phyloP scores from a whole-genome alignment of 139 green algal species.

The Tetraselmis chui region DNA sequence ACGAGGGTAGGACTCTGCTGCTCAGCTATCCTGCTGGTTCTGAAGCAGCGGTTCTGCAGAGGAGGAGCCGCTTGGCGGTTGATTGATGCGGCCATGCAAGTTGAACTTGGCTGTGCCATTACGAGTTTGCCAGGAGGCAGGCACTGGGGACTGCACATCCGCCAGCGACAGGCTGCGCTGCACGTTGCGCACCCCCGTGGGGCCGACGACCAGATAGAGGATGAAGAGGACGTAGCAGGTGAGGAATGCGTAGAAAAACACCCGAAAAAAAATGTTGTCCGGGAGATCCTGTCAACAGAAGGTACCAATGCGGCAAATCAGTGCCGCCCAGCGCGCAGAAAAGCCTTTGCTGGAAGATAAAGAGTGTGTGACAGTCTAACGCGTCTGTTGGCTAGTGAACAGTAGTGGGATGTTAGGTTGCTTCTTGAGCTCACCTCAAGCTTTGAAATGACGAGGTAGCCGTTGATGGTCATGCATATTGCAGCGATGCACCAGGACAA shows the following conservation, averaged over 20 bases:
- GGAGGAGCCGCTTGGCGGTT: no score
- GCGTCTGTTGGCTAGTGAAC: neutral
- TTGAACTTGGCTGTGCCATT: no score
- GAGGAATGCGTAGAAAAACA: slow-evolving; percentile 3
- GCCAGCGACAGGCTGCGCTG: no score
- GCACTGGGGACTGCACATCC: no score
- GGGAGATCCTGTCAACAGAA: slow-evolving; percentile 8
- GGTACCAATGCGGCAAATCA: slow-evolving; percentile 11
- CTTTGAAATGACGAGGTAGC: slow-evolving; percentile 1
- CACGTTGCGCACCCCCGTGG: no score
- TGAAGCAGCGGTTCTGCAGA: no score
- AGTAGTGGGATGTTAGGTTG: neutral
- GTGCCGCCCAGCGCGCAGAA: slow-evolving; percentile 7
- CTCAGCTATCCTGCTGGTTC: no score
- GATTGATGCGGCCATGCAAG: no score
- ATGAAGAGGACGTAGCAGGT: slow-evolving; percentile 26
- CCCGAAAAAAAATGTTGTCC: slow-evolving; percentile 7
- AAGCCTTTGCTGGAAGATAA: neutral
- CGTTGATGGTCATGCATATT: slow-evolving; percentile 33
- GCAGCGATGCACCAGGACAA: slow-evolving; percentile 30
- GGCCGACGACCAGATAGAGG: slow-evolving; percentile 31
- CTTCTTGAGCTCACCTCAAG: neutral
- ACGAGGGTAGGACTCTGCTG: no score
- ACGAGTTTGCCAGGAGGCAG: no score
- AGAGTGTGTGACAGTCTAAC: neutral